These are phyloP conservation scores for Malus fusca DNA, from an alignment of 306 rosid species.

Conservation along the genomic window DNA sequence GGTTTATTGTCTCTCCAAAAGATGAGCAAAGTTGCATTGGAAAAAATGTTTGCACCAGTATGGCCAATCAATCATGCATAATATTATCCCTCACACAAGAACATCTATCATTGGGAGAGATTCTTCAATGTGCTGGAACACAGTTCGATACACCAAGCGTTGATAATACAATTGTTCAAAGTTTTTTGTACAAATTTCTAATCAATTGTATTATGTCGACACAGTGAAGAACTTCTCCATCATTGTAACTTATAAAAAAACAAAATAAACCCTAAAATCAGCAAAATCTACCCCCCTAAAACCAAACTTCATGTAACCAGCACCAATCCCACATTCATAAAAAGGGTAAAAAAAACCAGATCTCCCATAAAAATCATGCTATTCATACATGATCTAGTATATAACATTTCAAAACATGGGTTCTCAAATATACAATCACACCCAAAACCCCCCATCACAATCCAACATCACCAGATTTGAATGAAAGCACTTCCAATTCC, in stretches of 20 bases:
- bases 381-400: constrained; percentile 5
- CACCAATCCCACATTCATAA: constrained; percentile 1
- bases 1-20: background rate
- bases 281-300: background rate
- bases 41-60: background rate
- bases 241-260: background rate
- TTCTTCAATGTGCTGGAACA: too few relatives aligned
- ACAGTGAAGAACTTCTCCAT: too few relatives aligned
- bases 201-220: too few relatives aligned
- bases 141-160: accelerated
- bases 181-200: too few relatives aligned
- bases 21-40: background rate
- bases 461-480: background rate
- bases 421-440: constrained; percentile 18
- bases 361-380: constrained; percentile 14
- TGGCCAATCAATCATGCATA: background rate
- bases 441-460: constrained; percentile 13
- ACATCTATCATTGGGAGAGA: background rate
- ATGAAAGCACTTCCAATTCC: background rate
- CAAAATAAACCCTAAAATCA: background rate
- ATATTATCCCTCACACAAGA: background rate
- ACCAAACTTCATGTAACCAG: background rate
- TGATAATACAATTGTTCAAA: too few relatives aligned
- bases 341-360: constrained; percentile 1
- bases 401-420: constrained; percentile 9